These are phyloP conservation scores for Malus hybrid DNA, from an alignment of 331 rosid genomes.

Conservation along the genomic window DNA sequence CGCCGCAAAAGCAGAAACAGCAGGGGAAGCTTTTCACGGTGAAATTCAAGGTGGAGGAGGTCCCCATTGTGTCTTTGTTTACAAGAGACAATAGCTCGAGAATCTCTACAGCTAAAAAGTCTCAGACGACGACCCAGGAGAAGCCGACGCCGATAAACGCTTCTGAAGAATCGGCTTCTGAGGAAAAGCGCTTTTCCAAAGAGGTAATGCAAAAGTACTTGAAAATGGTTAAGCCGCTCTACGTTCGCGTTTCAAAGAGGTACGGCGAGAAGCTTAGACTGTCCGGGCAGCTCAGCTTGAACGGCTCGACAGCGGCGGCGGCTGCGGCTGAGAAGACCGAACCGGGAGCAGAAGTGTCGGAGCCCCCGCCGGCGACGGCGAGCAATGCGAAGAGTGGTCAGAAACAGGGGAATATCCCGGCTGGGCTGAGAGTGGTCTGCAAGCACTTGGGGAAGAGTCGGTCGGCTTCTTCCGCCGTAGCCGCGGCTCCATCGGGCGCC, in stretches of 20 bases:
- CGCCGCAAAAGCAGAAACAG: conserved; percentile 6
- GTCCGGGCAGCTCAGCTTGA: conserved; percentile 41
- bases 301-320: not conserved
- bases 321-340: not conserved
- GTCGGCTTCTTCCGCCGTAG: conserved; percentile 80
- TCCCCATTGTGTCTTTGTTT: conserved; percentile 73
- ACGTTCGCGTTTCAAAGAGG: conserved; percentile 66
- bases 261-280: conserved; percentile 60
- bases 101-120: conserved; percentile 20
- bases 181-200: conserved; percentile 77
- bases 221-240: conserved; percentile 88
- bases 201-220: conserved; percentile 78
- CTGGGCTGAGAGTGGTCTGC: conserved; percentile 69
- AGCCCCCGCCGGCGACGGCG: conserved; percentile 6
- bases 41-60: conserved; percentile 80
- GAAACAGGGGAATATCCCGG: conserved; percentile 49
- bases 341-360: conserved; percentile 20
- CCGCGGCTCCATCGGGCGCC: conserved; percentile 46
- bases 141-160: conserved; percentile 7
- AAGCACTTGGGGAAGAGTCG: conserved; percentile 96
- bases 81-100: conserved; percentile 72
- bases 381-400: conserved; percentile 20
- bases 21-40: conserved; percentile 50
- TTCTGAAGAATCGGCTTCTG: conserved; percentile 36
- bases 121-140: conserved; percentile 11